Evolutionary conservation across 192 early-diverging fungal genomes (phyloP), one percentile per base, ranked within the genome.

Genomic region (Funneliformis mosseae): DNA sequence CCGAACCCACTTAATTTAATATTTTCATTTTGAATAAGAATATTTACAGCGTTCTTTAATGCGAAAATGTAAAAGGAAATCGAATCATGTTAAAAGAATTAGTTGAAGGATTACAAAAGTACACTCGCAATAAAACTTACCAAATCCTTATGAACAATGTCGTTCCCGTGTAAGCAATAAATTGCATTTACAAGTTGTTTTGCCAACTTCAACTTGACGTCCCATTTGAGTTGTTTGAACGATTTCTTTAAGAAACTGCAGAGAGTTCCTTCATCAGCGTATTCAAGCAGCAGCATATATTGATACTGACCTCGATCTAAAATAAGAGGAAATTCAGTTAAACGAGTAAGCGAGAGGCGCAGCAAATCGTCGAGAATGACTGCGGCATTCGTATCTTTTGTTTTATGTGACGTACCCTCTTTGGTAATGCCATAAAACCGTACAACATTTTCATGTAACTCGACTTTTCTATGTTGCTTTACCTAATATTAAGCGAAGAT

Each of bases 111-210:
- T 14, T 8, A 21, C 3, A 43, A 71, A 43, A 28, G 25, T 28
- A 2, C 5, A 69, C 28, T 25, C 6, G 3, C 0, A n/a, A 42
- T 14, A 25, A 1, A 21, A 71, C 33, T 71, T 71, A 71, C 69
- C 16, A 71, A 71, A 71, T 71, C 25, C 42, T 41, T n/a, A 71
- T 71, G 69, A 45, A 64, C 62, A 10, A 71, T 71, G 0, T 71
- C 69, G 18, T 42, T 71, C 9, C 11, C 69, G 8, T 71, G 69
- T 45, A 71, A 42, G 42, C 42, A 71, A 33, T 27, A 8, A 23
- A 71, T 18, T 11, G 18, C 69, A n/a, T 9, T 43, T 8, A 45
- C 42, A 71, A 71, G 18, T 39, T 71, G 69, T 71, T 42, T 71
- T 11, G 28, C 33, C 18, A 39, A 10, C 21, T 71, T 64, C 25